phyloP scores from a whole-genome alignment of 2,329 filamentous ascomycete species.

The Juglanconis oblonga region DNA sequence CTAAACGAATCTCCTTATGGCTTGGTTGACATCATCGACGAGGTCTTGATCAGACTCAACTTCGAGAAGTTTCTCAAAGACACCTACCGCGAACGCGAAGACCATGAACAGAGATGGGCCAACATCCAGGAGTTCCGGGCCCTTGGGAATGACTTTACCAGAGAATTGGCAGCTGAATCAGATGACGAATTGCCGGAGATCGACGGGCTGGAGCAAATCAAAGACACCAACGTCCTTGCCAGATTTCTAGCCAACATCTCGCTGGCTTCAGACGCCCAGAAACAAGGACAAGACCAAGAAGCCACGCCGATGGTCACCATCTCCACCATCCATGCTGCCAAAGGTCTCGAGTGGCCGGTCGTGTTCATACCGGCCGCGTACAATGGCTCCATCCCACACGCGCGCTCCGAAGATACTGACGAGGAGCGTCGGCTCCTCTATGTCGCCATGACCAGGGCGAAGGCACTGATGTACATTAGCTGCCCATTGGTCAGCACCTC shows the following conservation, averaged over 20 bases:
- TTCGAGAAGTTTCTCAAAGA: constrained; percentile 73
- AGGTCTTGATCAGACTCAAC: constrained; percentile 61
- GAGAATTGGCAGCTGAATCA: constrained; percentile 38
- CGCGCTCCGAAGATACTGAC: constrained; percentile 76
- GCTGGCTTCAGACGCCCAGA: constrained; percentile 75
- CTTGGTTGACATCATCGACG: constrained; percentile 48
- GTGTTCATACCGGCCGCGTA: constrained; percentile 92
- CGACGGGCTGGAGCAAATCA: constrained; percentile 66
- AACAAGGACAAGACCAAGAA: constrained; percentile 55
- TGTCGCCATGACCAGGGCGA: constrained; percentile 93
- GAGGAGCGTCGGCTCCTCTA: constrained; percentile 89
- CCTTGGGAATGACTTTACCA: constrained; percentile 71
- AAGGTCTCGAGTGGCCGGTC: constrained; percentile 93
- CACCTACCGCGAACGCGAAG: constrained; percentile 67
- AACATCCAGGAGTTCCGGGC: constrained; percentile 87
- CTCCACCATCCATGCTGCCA: constrained; percentile 93
- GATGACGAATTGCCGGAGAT: constrained; percentile 63
- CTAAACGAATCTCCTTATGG: constrained; percentile 29
- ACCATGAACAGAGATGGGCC: constrained; percentile 76
- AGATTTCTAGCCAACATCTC: constrained; percentile 88
- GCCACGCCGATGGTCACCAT: constrained; percentile 72
- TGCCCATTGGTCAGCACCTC: constrained; percentile 68
- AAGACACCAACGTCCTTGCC: constrained; percentile 63
- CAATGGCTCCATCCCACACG: constrained; percentile 86
- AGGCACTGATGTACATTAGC: constrained; percentile 82